Evolutionary conservation across 208 protist genomes (phyloP), one percentile per base, ranked within the genome.

Genomic region (Leishmania arabica): DNA sequence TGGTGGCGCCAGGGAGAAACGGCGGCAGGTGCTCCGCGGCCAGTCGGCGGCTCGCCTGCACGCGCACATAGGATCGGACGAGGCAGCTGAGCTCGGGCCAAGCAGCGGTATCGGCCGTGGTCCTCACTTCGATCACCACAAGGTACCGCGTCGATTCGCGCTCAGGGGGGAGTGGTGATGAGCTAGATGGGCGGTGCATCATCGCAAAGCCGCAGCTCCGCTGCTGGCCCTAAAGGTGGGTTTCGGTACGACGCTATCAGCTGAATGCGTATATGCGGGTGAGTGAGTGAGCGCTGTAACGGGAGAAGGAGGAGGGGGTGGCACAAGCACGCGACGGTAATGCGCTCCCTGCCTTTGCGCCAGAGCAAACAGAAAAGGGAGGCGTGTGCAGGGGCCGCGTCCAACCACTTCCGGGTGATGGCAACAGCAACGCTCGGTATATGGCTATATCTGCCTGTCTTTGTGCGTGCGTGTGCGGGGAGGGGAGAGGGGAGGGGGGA

Each of bases 91-190:
- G 75, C 78, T 88, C 85, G 45, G 87, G 79, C 81, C 85, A 89
- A 60, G 89, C 81, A 4, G 81, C 51, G n/a, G 70, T 70, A 17
- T 73, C 73, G 1, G 86, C 79, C 6, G 82, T 79, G 31, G 86
- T 90, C 51, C 71, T 82, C 53, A 92, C 93, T 77, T 96, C 93
- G 15, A 96, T 69, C 2, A 90, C 82, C 0, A 94, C 77, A 34
- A 68, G 5, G 37, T 53, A 37, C 51, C 51, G 71, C 31, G 19
- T 13, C 51, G 71, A 17, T 42, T 54, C 49, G 31, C 49, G 49
- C 11, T 60, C 51, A 9, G 71, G 19, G 49, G 71, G 58, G 31
- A 45, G 31, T 0, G 42, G 68, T 11, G 68, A 31, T 53, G 42
- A 19, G 27, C 19, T 53, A 42, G 68, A 42, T 34, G n/a, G 68